A percentile compares a stretch with the other conserved stretches of the same genome.
Conservation (phyloP, 2,329 filamentous ascomycete genomes). For the Didymella glomerata region DNA sequence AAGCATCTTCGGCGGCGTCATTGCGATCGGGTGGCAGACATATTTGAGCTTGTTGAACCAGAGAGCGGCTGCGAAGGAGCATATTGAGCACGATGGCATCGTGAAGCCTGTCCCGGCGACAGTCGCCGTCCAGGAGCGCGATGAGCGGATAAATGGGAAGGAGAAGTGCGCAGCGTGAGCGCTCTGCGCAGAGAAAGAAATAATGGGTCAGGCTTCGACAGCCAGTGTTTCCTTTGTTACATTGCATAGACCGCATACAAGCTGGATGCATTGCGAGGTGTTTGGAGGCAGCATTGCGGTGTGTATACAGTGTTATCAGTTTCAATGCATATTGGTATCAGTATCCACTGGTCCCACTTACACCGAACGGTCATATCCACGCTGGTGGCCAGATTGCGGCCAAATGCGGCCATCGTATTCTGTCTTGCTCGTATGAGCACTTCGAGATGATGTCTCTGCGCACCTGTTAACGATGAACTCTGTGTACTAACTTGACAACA, state of each 20-base stretch:
- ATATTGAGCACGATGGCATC: conserved; percentile 27
- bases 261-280: conserved; percentile 24
- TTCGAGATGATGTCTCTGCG: neutral
- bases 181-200: neutral
- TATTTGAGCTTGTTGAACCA: conserved; percentile 85
- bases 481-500: neutral
- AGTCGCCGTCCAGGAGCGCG: conserved; percentile 2
- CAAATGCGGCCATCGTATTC: neutral
- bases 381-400: neutral
- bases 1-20: conserved; percentile 76
- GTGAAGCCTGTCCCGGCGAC: neutral
- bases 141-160: conserved; percentile 15
- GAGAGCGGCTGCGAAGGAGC: conserved; percentile 69
- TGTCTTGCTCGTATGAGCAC: neutral
- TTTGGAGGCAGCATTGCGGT: conserved; percentile 4
- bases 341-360: neutral
- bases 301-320: neutral
- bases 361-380: neutral
- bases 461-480: neutral
- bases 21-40: conserved; percentile 91
- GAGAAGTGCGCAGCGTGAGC: conserved; percentile 29
- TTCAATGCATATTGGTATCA: neutral
- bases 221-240: conserved; percentile 22
- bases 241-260: conserved; percentile 9
- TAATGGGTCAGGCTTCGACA: neutral